A percentile compares a stretch with the other conserved stretches of the same genome.
Conservation (phyloP, 2,329 filamentous ascomycete genomes). For the Neofusicoccum laricinum region DNA sequence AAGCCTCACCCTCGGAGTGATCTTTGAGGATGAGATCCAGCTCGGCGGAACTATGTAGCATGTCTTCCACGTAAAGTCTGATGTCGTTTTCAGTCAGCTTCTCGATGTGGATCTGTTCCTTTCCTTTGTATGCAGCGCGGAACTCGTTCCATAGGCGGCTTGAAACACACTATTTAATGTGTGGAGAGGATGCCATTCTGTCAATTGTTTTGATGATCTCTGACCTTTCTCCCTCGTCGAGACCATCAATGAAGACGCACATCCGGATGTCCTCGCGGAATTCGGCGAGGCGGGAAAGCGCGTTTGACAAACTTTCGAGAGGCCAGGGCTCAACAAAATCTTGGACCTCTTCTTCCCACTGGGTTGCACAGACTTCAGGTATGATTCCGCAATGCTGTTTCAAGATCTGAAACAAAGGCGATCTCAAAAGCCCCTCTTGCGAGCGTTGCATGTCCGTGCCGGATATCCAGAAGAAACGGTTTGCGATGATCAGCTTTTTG, state of each 20-base stretch:
- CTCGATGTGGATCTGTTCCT: neutral
- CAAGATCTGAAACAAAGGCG: neutral
- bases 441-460: neutral
- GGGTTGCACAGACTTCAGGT: too few relatives aligned
- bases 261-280: neutral
- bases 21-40: neutral
- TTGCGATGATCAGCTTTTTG: neutral
- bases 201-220: neutral
- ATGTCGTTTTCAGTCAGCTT: neutral
- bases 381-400: neutral
- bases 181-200: neutral
- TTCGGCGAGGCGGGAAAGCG: too few relatives aligned
- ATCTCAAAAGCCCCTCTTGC: neutral
- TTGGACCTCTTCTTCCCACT: neutral
- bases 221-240: conserved; percentile 21
- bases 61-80: neutral
- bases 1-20: neutral
- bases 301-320: too few relatives aligned
- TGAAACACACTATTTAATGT: conserved; percentile 21
- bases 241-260: conserved; percentile 23
- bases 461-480: neutral
- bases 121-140: conserved; percentile 8
- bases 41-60: neutral
- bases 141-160: conserved; percentile 20
- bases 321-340: too few relatives aligned